These are phyloP conservation scores for sorghum (Sorghum bicolor) DNA, from an alignment of 176 grass and related monocot genomes.

Conservation along the genomic window DNA sequence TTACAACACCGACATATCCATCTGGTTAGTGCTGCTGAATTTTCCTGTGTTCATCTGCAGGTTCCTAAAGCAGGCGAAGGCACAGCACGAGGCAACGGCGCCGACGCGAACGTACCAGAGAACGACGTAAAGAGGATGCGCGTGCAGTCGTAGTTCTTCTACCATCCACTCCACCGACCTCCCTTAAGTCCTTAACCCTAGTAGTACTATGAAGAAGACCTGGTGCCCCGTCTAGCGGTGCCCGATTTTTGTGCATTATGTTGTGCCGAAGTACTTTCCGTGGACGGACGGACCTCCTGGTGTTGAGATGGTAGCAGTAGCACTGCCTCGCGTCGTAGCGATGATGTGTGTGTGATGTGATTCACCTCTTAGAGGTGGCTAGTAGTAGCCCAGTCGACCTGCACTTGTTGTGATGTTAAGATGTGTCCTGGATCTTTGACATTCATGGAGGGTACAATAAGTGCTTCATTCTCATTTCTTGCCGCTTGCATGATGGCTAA, in stretches of 20 bases:
- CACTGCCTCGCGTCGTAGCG: background rate
- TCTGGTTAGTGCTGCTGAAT: background rate
- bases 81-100: constrained; percentile 47
- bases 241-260: constrained; percentile 24
- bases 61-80: constrained; percentile 36
- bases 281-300: background rate
- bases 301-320: background rate
- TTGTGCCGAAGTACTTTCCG: constrained; percentile 7
- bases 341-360: constrained; percentile 15
- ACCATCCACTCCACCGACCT: background rate
- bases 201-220: background rate
- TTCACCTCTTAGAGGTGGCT: constrained; percentile 25
- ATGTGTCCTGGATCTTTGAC: constrained; percentile 12
- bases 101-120: constrained; percentile 75
- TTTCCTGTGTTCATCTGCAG: constrained; percentile 32
- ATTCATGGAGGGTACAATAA: constrained; percentile 13
- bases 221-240: background rate
- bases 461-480: background rate
- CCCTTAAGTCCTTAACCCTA: constrained; percentile 4
- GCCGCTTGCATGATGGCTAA: background rate
- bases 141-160: constrained; percentile 32
- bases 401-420: background rate
- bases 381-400: constrained; percentile 21
- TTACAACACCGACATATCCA: background rate
- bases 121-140: constrained; percentile 87